Evolutionary conservation across 2,329 filamentous ascomycete species (phyloP).

Genomic region (Bertia moriformis): DNA sequence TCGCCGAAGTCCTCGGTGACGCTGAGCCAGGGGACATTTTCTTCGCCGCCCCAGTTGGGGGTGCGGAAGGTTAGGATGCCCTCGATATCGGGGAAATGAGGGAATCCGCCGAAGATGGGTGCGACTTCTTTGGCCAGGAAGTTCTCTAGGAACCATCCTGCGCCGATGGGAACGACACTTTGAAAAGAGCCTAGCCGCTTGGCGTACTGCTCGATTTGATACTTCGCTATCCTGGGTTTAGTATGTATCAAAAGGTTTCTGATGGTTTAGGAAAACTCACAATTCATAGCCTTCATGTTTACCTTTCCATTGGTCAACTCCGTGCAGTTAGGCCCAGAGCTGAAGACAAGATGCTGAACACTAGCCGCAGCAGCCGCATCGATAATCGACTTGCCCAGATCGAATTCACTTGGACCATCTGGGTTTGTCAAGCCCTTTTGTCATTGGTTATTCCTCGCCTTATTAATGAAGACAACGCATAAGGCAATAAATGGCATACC

Average conservation of each 20-base stretch:
- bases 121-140: constrained; percentile 18
- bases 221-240: constrained; percentile 15
- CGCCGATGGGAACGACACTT: constrained; percentile 16
- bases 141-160: constrained; percentile 27
- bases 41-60: constrained; percentile 22
- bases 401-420: constrained; percentile 14
- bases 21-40: constrained; percentile 20
- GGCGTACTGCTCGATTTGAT: constrained; percentile 20
- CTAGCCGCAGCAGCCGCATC: constrained; percentile 16
- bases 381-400: constrained; percentile 17
- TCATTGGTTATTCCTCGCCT: too few relatives aligned
- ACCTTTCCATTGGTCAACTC: constrained; percentile 17
- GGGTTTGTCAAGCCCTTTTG: constrained; percentile 8
- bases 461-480: too few relatives aligned
- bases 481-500: not conserved
- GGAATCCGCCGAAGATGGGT: constrained; percentile 23
- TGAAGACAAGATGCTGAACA: constrained; percentile 19
- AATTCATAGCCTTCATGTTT: constrained; percentile 15
- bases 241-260: not conserved
- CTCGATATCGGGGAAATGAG: constrained; percentile 16
- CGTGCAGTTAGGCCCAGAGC: constrained; percentile 15
- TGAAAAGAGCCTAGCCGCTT: constrained; percentile 14
- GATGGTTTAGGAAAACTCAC: constrained; percentile 8
- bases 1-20: constrained; percentile 27
- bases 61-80: constrained; percentile 17